These are phyloP conservation scores for Candida tallmaniae DNA, from an alignment of 805 yeast species.

Conservation along the genomic window DNA sequence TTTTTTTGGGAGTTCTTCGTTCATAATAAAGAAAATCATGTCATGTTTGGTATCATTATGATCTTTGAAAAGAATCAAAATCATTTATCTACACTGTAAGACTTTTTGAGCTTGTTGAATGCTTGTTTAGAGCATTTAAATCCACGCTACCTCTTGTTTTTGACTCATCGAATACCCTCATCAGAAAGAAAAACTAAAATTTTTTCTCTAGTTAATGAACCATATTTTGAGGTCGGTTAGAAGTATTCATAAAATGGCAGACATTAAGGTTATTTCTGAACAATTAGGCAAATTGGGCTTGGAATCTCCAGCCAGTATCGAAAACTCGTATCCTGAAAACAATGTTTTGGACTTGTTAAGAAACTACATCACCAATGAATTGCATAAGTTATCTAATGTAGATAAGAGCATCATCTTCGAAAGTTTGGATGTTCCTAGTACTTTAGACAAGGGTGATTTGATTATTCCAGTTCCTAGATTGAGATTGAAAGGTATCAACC, in stretches of 20 bases:
- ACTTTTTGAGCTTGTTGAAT: no score
- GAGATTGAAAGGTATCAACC: slow-evolving; percentile 72
- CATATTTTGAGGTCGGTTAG: slow-evolving; percentile 8
- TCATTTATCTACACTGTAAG: no score
- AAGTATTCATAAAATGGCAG: slow-evolving; percentile 6
- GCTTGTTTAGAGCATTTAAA: no score
- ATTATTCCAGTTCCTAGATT: slow-evolving; percentile 88
- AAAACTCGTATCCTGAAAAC: slow-evolving; percentile 67
- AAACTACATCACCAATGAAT: slow-evolving; percentile 79
- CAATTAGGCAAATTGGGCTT: slow-evolving; percentile 35
- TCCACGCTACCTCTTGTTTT: no score
- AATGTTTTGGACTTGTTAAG: slow-evolving; percentile 87
- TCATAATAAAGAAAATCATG: no score
- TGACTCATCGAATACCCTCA: slow-evolving; percentile 1
- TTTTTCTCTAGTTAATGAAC: slow-evolving; percentile 10
- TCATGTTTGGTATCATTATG: no score
- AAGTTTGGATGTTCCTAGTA: slow-evolving; percentile 82
- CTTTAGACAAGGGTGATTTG: slow-evolving; percentile 88
- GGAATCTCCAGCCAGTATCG: slow-evolving; percentile 38
- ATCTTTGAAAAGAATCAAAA: no score
- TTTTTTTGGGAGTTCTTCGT: no score
- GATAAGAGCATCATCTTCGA: slow-evolving; percentile 66
- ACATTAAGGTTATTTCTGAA: slow-evolving; percentile 27
- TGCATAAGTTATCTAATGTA: slow-evolving; percentile 69
- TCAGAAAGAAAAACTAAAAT: slow-evolving; percentile 3